phyloP scores from a whole-genome alignment of 495 filamentous ascomycete species.

The Podospora anserina region DNA sequence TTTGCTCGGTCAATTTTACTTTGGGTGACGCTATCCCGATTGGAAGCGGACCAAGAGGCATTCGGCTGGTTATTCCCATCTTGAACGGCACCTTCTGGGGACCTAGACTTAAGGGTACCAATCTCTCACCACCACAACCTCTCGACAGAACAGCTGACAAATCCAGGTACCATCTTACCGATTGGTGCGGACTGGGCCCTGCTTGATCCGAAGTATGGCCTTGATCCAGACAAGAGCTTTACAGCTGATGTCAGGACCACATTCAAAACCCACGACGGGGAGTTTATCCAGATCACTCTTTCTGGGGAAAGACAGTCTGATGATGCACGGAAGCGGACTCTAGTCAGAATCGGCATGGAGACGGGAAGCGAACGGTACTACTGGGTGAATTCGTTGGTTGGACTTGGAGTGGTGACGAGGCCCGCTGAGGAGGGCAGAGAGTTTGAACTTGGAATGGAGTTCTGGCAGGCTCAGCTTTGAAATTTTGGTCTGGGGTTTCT shows the following conservation, averaged over 20 bases:
- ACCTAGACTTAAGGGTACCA: conserved; percentile 20
- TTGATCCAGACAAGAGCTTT: conserved; percentile 13
- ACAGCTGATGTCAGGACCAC: conserved; percentile 21
- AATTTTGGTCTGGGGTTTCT: not conserved
- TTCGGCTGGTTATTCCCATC: conserved; percentile 20
- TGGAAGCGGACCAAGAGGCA: conserved; percentile 14
- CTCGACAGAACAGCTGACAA: not conserved
- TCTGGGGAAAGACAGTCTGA: conserved; percentile 15
- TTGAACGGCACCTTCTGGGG: conserved; percentile 20
- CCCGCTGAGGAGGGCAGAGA: not conserved
- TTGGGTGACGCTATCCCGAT: conserved; percentile 12
- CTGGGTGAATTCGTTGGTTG: conserved; percentile 20
- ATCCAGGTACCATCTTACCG: conserved; percentile 21
- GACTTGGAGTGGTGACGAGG: conserved; percentile 13
- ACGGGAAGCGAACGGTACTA: conserved; percentile 15
- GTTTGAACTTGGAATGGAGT: not conserved
- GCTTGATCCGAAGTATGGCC: conserved; percentile 11
- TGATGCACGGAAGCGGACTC: not conserved
- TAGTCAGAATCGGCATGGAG: conserved; percentile 14
- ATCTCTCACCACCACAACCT: not conserved
- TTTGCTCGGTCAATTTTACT: conserved; percentile 27
- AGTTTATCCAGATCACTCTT: conserved; percentile 18
- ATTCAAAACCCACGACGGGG: conserved; percentile 19
- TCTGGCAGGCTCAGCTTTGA: not conserved
- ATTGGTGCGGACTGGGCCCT: conserved; percentile 26